Evolutionary conservation across 805 yeast species (phyloP).

Genomic region (Torulaspora maleeae): DNA sequence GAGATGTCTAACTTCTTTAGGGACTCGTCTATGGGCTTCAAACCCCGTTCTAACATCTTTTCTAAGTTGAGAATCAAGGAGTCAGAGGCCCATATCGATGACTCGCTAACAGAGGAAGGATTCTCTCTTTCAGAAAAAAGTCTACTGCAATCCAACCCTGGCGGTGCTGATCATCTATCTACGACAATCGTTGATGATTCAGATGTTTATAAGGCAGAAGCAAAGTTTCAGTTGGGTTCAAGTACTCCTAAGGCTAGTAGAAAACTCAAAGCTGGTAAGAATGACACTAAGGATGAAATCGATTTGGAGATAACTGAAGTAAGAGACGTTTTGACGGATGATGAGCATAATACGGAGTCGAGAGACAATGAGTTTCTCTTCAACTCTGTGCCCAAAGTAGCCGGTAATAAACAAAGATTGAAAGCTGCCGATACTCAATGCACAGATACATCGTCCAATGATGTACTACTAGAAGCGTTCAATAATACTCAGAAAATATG

Average conservation of each 20-base stretch:
- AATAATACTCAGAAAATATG: conserved; percentile 39
- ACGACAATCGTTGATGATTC: conserved; percentile 5
- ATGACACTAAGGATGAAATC: conserved; percentile 30
- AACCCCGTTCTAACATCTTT: conserved; percentile 34
- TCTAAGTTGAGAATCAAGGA: conserved; percentile 28
- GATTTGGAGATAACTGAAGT: conserved; percentile 40
- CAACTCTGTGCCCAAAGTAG: not conserved
- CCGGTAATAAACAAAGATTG: not conserved
- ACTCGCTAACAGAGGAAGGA: conserved; percentile 13
- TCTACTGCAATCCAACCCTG: conserved; percentile 8
- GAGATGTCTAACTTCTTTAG: conserved; percentile 35
- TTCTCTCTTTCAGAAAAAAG: conserved; percentile 22
- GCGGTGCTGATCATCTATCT: conserved; percentile 3
- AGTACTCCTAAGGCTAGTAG: conserved; percentile 16
- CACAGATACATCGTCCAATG: conserved; percentile 32
- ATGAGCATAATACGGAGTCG: not conserved
- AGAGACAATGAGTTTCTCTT: not conserved
- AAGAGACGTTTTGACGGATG: conserved; percentile 22
- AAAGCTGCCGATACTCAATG: conserved; percentile 1
- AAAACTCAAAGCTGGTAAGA: conserved; percentile 4
- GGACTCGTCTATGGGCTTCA: conserved; percentile 30
- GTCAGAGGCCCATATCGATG: conserved; percentile 8
- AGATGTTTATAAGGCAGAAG: not conserved
- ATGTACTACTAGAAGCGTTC: conserved; percentile 39
- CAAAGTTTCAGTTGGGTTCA: conserved; percentile 6